Base-by-base conservation (phyloP, 768 basidiomycete species). In the Hypholoma fasciculare region DNA sequence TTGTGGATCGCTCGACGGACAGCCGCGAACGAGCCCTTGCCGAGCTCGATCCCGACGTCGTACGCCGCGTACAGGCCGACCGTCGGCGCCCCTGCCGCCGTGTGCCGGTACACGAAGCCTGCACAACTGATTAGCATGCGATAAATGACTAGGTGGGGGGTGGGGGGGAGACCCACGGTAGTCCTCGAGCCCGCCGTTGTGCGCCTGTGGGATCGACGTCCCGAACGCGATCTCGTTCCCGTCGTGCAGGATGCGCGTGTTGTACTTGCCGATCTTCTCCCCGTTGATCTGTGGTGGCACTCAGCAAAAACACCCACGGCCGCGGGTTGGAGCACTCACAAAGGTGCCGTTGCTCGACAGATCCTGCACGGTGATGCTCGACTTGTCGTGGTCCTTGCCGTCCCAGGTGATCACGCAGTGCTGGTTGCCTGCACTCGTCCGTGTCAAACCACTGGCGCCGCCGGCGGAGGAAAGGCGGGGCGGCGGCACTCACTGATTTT, bases 151-250 rank as follows among this genome's bases (percentile, higher is more conserved):
- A 4, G 19, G 5, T n/a, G n/a, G n/a, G n/a, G n/a, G n/a, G n/a
- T n/a, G n/a, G 27, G 40, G 26, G 17, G 47, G 42, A 20, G 5
- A 80, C 88, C 60, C 57, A 90, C 92, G 86, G 67, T 89, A 92
- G 67, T 94, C 93, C 64, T 92, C 91, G 23, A 76, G 58, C 34
- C 75, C 76, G 47, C 68, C 69, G 42, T 75, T 80, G 50, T 75
- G 73, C 48, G 68, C 71, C 65, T 81, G 84, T 23, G 78, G 77
- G 16, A 69, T 65, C 12, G 71, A 74, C 12, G 83, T 83, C 7
- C 96, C 96, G 63, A 98, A 90, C 7, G 90, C 87, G 64, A 98
- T 82, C 71, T 95, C 93, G 67, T 92, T 91, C 7, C 95, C 94
- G 59, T 92, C 86, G 12, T 78, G 80, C 49, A 96, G 74, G 44